Base-by-base conservation (phyloP, 2,329 filamentous ascomycete genomes). In the Curvularia spicifera region DNA sequence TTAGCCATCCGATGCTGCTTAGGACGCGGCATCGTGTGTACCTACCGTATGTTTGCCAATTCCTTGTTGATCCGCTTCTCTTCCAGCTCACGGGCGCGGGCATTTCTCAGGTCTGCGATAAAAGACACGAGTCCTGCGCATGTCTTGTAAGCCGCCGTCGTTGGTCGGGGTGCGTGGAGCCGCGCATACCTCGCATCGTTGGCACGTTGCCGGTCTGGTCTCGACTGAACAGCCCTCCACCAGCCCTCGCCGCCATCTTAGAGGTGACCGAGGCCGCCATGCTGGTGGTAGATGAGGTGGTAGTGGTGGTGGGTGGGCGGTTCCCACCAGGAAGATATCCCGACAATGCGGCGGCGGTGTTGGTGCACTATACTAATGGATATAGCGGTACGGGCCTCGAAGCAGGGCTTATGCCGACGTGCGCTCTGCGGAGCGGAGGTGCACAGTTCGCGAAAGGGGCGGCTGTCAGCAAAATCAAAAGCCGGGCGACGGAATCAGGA, bases 1-100 rank as follows among this genome's bases (percentile, higher is more conserved):
- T 76, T 65, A 76, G 73, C 57, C 62, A 61, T 59, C 47, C 43
- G 49, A 40, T 43, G 45, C 29, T 33, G 44, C 57, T 53, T 52
- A 26, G 18, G 28, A 37, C 48, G 31, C 53, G 49, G 31, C 49
- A 56, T 51, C 52, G 42, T 50, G 42, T 50, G 59, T 54, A 81
- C 84, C 65, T 73, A 87, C 84, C 92, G 88, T 77, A 99, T 99
- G 76, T 99, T 99, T 75, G 95, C 95, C 78, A 99, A 81, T 82
- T 99, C 95, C 83, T 99, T 99, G 80, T 99, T 99, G 82, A 99
- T 98, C 75, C 95, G 87, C 85, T 99, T 99, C 83, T 99, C 95
- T 78, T 99, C 95, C 63, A 99, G 82, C 78, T 99, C 95, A 62
- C 96, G 87, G 46, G 96, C 95, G 78, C 95, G 86, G 53, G 95